Percentiles rank a stretch among this genome's conserved stretches.
These are phyloP conservation scores for Fusarium oligoseptatum DNA, from an alignment of 2,329 filamentous ascomycete species.

Conservation along the genomic window DNA sequence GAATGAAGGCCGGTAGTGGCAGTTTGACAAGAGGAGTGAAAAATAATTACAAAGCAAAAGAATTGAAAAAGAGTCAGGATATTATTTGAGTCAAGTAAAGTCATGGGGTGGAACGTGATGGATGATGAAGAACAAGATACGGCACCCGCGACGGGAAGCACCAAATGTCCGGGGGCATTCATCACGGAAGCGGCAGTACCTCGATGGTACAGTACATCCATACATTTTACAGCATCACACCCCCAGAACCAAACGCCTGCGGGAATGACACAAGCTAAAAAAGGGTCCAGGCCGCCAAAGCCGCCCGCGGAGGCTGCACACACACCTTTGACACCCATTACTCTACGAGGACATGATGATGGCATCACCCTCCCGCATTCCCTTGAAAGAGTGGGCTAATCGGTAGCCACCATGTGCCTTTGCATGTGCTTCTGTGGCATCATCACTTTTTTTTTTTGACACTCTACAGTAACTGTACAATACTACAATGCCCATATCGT, in stretches of 20 bases:
- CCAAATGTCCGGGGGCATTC: conserved; percentile 23
- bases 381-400: background rate
- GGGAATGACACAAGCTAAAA: conserved; percentile 20
- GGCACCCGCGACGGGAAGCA: conserved; percentile 10
- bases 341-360: conserved; percentile 30
- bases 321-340: conserved; percentile 20
- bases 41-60: conserved; percentile 2
- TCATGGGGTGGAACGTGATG: conserved; percentile 8
- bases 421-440: conserved; percentile 31
- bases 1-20: background rate
- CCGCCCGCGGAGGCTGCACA: conserved; percentile 23
- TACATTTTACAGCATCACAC: background rate
- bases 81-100: conserved; percentile 14
- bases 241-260: background rate
- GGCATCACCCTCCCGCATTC: conserved; percentile 28
- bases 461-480: background rate
- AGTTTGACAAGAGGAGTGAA: background rate
- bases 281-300: conserved; percentile 29
- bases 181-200: conserved; percentile 22
- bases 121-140: conserved; percentile 12
- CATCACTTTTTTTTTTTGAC: conserved; percentile 16
- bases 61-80: conserved; percentile 8
- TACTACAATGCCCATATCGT: background rate
- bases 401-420: conserved; percentile 22
- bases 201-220: conserved; percentile 4